phyloP scores from a whole-genome alignment of 2,329 filamentous ascomycete genomes.

The Emmonsia crescens region DNA sequence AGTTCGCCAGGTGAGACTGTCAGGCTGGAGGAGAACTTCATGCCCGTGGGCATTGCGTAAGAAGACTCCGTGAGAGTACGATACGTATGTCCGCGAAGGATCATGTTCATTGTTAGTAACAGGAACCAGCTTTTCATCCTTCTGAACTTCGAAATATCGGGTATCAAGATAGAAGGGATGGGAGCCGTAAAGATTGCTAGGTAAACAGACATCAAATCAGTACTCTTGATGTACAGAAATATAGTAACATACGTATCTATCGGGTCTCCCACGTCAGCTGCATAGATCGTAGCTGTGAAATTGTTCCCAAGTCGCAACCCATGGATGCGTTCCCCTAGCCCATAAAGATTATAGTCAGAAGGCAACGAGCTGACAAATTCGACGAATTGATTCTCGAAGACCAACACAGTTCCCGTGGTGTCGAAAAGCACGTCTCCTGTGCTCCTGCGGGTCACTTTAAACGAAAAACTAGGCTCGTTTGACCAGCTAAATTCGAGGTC shows the following conservation, averaged over 20 bases:
- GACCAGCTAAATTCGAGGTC: conserved; percentile 45
- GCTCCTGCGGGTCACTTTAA: conserved; percentile 45
- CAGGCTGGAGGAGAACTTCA: conserved; percentile 55
- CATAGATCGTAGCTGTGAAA: conserved; percentile 56
- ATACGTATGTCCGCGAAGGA: conserved; percentile 46
- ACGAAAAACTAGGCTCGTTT: conserved; percentile 48
- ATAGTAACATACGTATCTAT: conserved; percentile 31
- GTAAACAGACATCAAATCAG: not conserved
- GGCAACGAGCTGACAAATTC: conserved; percentile 58
- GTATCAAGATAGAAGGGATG: conserved; percentile 76
- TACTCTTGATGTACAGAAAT: not conserved
- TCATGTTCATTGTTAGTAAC: conserved; percentile 44
- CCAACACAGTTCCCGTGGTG: conserved; percentile 51
- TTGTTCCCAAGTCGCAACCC: conserved; percentile 62
- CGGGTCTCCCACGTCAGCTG: conserved; percentile 54
- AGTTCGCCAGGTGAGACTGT: conserved; percentile 60
- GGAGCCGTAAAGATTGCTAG: conserved; percentile 58
- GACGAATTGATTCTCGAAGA: conserved; percentile 69
- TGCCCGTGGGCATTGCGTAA: conserved; percentile 66
- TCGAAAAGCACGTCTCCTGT: conserved; percentile 58
- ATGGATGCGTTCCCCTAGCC: conserved; percentile 63
- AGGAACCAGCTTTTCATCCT: conserved; percentile 41
- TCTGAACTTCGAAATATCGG: conserved; percentile 54
- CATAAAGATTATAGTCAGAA: conserved; percentile 64
- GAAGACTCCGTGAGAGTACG: conserved; percentile 66